A percentile compares a stretch with the other conserved stretches of the same genome.
These are phyloP conservation scores for Cryphonectria carpinicola DNA, from an alignment of 2,329 filamentous ascomycete genomes.

Conservation along the genomic window DNA sequence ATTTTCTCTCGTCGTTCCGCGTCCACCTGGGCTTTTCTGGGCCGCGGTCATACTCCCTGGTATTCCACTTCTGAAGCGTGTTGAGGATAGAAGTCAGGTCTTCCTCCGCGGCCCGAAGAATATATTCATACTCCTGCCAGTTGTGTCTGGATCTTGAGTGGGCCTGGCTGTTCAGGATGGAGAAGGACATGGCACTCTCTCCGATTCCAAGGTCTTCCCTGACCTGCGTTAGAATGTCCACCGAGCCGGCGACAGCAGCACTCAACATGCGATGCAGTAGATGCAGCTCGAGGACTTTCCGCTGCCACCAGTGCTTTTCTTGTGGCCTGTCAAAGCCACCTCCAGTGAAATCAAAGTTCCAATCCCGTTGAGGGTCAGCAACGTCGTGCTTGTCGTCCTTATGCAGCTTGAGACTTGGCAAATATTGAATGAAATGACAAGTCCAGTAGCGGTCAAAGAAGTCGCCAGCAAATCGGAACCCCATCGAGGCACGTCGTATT, in stretches of 20 bases:
- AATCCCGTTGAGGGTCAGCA: background rate
- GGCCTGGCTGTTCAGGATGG: background rate
- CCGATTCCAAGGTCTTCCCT: constrained; percentile 9
- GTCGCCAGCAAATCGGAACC: constrained; percentile 38
- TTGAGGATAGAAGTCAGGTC: background rate
- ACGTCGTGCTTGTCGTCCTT: too few relatives aligned
- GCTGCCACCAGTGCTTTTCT: constrained; percentile 34
- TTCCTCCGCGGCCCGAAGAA: constrained; percentile 14
- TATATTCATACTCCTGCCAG: constrained; percentile 15
- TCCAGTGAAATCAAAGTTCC: accelerated
- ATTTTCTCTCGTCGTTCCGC: constrained; percentile 38
- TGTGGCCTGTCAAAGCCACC: background rate
- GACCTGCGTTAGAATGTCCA: background rate
- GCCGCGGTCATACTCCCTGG: constrained; percentile 35
- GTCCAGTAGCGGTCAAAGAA: constrained; percentile 42
- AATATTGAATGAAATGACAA: constrained; percentile 34
- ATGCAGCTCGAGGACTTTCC: constrained; percentile 37
- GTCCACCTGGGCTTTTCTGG: constrained; percentile 39
- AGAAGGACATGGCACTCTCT: background rate
- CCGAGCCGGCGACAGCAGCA: background rate
- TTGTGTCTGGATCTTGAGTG: background rate
- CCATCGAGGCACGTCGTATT: constrained; percentile 30
- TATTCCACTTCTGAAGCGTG: constrained; percentile 31
- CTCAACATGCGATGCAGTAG: constrained; percentile 33
- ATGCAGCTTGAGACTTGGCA: background rate